Percentiles rank a stretch among this genome's conserved stretches.
These are phyloP conservation scores for Tetradesmus obliquus DNA, from an alignment of 139 green algal genomes.

Conservation along the genomic window DNA sequence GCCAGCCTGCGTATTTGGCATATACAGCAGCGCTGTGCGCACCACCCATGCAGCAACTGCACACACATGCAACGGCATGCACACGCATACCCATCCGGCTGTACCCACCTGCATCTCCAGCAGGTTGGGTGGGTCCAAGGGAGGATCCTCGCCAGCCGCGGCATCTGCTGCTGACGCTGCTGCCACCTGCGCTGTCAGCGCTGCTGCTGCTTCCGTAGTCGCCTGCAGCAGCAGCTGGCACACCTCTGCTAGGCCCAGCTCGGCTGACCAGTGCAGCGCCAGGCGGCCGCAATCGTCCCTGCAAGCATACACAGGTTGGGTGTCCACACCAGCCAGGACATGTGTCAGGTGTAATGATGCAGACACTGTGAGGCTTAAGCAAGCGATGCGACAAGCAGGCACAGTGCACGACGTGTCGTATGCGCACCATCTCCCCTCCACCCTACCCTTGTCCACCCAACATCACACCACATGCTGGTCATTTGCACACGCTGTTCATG, in stretches of 20 bases:
- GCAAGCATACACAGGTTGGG: background rate
- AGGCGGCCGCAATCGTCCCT: conserved; percentile 86
- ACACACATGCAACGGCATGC: background rate
- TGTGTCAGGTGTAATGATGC: background rate
- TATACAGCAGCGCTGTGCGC: background rate
- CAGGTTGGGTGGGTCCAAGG: conserved; percentile 27
- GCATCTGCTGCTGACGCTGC: conserved; percentile 35
- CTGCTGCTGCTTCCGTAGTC: conserved; percentile 24
- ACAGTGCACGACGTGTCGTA: too few relatives aligned
- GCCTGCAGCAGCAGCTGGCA: conserved; percentile 55
- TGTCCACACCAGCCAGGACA: background rate
- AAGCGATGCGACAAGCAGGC: too few relatives aligned
- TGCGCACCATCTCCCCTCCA: too few relatives aligned
- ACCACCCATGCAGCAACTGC: background rate
- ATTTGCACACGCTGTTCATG: too few relatives aligned
- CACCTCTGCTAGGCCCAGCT: conserved; percentile 52
- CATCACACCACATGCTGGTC: too few relatives aligned
- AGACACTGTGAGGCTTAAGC: background rate
- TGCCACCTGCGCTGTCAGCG: conserved; percentile 19
- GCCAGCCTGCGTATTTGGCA: background rate
- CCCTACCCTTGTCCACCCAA: too few relatives aligned
- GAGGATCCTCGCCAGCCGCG: conserved; percentile 22
- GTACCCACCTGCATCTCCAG: conserved; percentile 15
- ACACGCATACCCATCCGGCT: background rate
- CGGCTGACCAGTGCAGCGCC: conserved; percentile 84